Percentiles rank a stretch among this genome's conserved stretches.
Conservation (phyloP, 345 rosid genomes). For the Eutrema heterophyllum region DNA sequence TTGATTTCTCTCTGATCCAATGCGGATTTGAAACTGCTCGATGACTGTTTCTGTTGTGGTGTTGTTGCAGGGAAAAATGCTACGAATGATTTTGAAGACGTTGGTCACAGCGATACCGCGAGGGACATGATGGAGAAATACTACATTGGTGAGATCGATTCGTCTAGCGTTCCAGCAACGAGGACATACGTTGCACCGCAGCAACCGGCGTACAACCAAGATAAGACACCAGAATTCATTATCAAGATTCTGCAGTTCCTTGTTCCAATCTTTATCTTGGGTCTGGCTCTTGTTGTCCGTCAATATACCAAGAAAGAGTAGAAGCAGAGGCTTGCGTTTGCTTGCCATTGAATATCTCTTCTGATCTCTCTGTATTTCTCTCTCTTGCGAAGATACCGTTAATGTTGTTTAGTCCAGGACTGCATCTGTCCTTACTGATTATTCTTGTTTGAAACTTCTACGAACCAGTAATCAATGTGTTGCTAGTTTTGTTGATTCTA, state of each 20-base stretch:
- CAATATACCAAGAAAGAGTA: slow-evolving; percentile 84
- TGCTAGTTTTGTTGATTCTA: slow-evolving; percentile 4
- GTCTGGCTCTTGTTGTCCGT: slow-evolving; percentile 68
- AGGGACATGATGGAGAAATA: slow-evolving; percentile 74
- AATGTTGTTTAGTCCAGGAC: slow-evolving; percentile 11
- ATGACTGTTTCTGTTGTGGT: neutral
- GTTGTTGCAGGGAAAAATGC: slow-evolving; percentile 74
- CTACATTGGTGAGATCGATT: slow-evolving; percentile 69
- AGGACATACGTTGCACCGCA: slow-evolving; percentile 49
- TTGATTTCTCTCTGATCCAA: neutral
- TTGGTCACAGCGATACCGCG: slow-evolving; percentile 92
- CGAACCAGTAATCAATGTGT: slow-evolving; percentile 10
- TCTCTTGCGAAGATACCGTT: neutral
- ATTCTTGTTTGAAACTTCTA: slow-evolving; percentile 13
- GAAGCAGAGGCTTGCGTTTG: slow-evolving; percentile 3
- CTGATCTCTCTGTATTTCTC: neutral
- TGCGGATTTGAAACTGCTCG: neutral
- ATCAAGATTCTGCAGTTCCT: slow-evolving; percentile 85
- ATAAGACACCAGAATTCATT: slow-evolving; percentile 59
- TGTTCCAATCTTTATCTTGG: slow-evolving; percentile 81
- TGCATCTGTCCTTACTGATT: neutral
- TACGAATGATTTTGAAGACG: slow-evolving; percentile 87
- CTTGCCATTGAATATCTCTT: neutral
- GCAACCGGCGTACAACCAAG: slow-evolving; percentile 43
- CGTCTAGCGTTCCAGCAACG: slow-evolving; percentile 51